Base-by-base conservation (phyloP, 345 rosid genomes). In the Stellera chamaejasme region DNA sequence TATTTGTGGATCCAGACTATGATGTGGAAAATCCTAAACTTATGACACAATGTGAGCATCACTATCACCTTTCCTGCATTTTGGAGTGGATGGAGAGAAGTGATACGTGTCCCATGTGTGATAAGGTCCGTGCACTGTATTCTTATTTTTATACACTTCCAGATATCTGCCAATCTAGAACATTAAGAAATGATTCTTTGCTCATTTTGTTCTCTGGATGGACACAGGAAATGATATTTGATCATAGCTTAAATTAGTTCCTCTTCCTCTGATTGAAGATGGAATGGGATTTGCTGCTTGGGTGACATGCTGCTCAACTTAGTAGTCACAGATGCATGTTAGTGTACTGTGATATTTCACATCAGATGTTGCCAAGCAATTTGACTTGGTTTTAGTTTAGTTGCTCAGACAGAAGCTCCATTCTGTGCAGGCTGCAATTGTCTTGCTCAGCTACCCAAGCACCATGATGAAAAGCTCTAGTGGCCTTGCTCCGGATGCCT, bases 31-130 rank as follows among this genome's bases (percentile, higher is more conserved):
- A 86, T 76, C 97, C 98, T 43, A 86, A 77, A 78, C 73, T 88
- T 53, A 58, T 71, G 46, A 88, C 96, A 14, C 77, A 77, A 45
- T 92, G 96, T 44, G 85, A 88, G 50, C 98, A 92, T 64, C 86
- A 75, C 77, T 92, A 76, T 64, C 98, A 92, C 74, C 79, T 91
- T 25, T 71, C 92, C 2, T 91, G 96, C 72, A 80, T 91, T 62
- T 70, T 88, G 53, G 98, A 88, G 60, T 91, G 98, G 98, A 80
- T 80, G 75, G 98, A 91, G 79, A 82, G 95, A 73, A 91, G 96
- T 45, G 88, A 85, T 45, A 52, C 64, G 45, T 91, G 98, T 71
- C 98, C 96, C 52, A 82, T 88, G 12, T 91, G 98, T 46, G 84
- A 83, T 74, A 77, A 85, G 98, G 98, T 92, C 65, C 52, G 78